Evolutionary conservation across 2,329 filamentous ascomycete genomes (phyloP).

Genomic region (Hypoxylon sp.): DNA sequence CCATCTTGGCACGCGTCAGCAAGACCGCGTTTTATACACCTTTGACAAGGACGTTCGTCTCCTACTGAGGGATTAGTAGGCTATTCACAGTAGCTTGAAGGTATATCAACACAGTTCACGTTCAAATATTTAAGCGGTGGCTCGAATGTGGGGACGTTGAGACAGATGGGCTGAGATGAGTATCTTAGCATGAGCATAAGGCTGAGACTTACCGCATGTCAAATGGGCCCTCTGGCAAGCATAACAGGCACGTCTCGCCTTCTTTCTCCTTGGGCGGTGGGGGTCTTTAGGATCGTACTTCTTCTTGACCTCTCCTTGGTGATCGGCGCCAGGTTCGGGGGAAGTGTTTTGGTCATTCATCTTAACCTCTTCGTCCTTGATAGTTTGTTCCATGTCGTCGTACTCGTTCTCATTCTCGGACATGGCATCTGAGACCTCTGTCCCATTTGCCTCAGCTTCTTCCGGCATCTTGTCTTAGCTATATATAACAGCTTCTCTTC

Average conservation of each 20-base stretch:
- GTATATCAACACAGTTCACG: slow-evolving; percentile 15
- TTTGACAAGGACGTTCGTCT: slow-evolving; percentile 92
- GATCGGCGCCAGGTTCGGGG: slow-evolving; percentile 60
- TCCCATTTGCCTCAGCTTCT: slow-evolving; percentile 65
- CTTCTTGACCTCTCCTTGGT: slow-evolving; percentile 69
- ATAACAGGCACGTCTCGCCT: slow-evolving; percentile 94
- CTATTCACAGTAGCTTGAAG: not conserved
- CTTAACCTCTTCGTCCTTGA: slow-evolving; percentile 65
- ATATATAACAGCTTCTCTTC: slow-evolving; percentile 56
- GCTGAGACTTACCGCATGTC: slow-evolving; percentile 86
- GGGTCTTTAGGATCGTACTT: slow-evolving; percentile 90
- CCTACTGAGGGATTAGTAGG: slow-evolving; percentile 65
- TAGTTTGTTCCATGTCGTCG: slow-evolving; percentile 60
- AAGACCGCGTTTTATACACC: slow-evolving; percentile 93
- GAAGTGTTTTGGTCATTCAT: slow-evolving; percentile 64
- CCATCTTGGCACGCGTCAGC: slow-evolving; percentile 95
- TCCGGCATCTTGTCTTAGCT: slow-evolving; percentile 68
- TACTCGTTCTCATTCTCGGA: slow-evolving; percentile 72
- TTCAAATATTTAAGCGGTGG: slow-evolving; percentile 30
- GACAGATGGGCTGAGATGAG: slow-evolving; percentile 42
- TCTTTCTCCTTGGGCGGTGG: slow-evolving; percentile 89
- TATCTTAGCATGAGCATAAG: slow-evolving; percentile 44
- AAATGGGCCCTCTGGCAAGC: slow-evolving; percentile 97
- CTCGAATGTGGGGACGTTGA: slow-evolving; percentile 39
- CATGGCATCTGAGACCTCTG: slow-evolving; percentile 69